Percentiles rank a stretch among this genome's conserved stretches.
Evolutionary conservation across 495 filamentous ascomycete species (phyloP).

Genomic region (Cladorrhinum samala): DNA sequence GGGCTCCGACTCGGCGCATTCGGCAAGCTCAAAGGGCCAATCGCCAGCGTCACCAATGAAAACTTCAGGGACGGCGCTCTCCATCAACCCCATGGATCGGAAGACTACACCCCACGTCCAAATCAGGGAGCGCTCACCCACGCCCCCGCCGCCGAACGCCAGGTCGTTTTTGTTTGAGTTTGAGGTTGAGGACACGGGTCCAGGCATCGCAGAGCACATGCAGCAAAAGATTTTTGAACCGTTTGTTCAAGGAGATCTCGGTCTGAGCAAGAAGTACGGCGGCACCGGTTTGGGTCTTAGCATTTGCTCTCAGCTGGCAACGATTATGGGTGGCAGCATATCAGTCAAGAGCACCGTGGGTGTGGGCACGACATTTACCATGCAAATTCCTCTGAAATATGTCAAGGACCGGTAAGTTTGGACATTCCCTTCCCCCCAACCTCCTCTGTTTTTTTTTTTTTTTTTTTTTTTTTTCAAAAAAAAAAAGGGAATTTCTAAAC

Average conservation of each 20-base stretch:
- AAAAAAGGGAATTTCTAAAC: too few relatives aligned
- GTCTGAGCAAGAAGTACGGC: constrained; percentile 82
- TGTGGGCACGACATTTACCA: constrained; percentile 72
- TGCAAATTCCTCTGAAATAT: constrained; percentile 78
- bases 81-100: constrained; percentile 54
- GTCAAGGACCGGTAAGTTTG: constrained; percentile 57
- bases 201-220: constrained; percentile 74
- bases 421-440: too few relatives aligned
- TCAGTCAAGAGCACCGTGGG: constrained; percentile 65
- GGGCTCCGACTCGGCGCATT: constrained; percentile 45
- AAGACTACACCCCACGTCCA: constrained; percentile 44
- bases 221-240: constrained; percentile 85
- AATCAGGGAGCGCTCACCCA: constrained; percentile 50
- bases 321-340: constrained; percentile 74
- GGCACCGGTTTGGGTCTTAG: constrained; percentile 87
- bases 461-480: not conserved
- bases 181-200: constrained; percentile 82
- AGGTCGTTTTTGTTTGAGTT: constrained; percentile 70
- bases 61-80: constrained; percentile 38
- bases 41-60: constrained; percentile 22
- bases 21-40: constrained; percentile 38
- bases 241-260: constrained; percentile 86
- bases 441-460: constrained; percentile 13
- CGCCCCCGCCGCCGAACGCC: constrained; percentile 54
- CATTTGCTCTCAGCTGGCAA: constrained; percentile 81